Conservation (phyloP, 805 yeast species). For the Dipodascus albidus region DNA sequence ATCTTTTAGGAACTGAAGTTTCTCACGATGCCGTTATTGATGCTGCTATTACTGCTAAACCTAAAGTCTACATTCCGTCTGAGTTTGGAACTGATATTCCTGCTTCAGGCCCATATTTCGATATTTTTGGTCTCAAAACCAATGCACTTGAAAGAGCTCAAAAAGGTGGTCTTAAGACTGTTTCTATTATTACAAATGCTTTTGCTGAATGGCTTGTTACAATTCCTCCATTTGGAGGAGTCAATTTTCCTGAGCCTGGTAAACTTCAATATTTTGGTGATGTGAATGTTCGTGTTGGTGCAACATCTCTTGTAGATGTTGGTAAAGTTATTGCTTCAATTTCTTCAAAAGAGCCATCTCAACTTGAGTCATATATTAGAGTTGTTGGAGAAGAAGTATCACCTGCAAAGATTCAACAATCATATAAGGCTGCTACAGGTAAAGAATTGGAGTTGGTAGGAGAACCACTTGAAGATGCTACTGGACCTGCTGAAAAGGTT, state of each 20-base stretch:
- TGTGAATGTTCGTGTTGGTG: slow-evolving; percentile 9
- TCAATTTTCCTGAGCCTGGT: slow-evolving; percentile 5
- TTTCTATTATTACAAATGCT: background rate
- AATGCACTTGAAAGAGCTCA: slow-evolving; percentile 12
- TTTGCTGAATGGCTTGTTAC: slow-evolving; percentile 1
- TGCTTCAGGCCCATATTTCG: background rate
- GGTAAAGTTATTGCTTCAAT: slow-evolving; percentile 18
- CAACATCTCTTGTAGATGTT: slow-evolving; percentile 17
- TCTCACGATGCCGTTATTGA: slow-evolving; percentile 29
- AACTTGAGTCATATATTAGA: slow-evolving; percentile 15
- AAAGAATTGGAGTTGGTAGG: slow-evolving; percentile 9
- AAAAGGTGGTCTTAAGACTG: slow-evolving; percentile 15
- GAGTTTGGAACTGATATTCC: slow-evolving; percentile 42
- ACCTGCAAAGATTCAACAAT: slow-evolving; percentile 9
- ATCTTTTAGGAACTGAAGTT: slow-evolving; percentile 30
- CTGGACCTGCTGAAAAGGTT: background rate
- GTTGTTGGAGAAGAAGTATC: slow-evolving; percentile 13
- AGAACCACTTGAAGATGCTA: background rate
- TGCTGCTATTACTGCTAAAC: slow-evolving; percentile 29
- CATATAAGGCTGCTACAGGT: slow-evolving; percentile 16
- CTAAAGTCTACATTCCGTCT: slow-evolving; percentile 45
- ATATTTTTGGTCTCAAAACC: slow-evolving; percentile 9
- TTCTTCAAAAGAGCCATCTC: slow-evolving; percentile 11
- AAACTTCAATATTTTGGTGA: slow-evolving; percentile 12
- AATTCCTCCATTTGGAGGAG: background rate